A percentile compares a stretch with the other conserved stretches of the same genome.
These are phyloP conservation scores for Akanthomyces uredinophilus DNA, from an alignment of 2,329 filamentous ascomycete genomes.

Conservation along the genomic window DNA sequence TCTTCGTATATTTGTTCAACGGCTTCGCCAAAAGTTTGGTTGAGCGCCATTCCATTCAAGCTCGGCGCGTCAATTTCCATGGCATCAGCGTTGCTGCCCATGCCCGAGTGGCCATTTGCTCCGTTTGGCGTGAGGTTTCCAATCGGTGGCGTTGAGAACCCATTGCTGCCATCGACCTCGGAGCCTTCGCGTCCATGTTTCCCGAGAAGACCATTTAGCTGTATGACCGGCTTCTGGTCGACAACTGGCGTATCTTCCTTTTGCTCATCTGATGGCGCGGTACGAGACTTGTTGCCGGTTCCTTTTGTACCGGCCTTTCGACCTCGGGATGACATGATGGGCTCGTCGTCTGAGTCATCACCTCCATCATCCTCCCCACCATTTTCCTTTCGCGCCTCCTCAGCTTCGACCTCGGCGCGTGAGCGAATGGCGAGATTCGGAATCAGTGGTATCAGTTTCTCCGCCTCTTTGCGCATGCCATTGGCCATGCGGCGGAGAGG, in stretches of 20 bases:
- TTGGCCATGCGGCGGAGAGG: conserved; percentile 88
- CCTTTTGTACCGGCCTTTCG: conserved; percentile 77
- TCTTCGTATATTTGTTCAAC: conserved; percentile 78
- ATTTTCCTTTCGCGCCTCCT: conserved; percentile 78
- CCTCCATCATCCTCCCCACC: conserved; percentile 76
- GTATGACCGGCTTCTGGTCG: conserved; percentile 68
- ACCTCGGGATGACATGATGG: conserved; percentile 95
- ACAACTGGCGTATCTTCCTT: conserved; percentile 74
- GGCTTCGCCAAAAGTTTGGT: conserved; percentile 59
- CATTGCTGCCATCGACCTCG: conserved; percentile 79
- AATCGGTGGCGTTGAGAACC: conserved; percentile 75
- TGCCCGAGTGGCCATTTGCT: conserved; percentile 59
- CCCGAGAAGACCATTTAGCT: conserved; percentile 59
- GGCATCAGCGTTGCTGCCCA: conserved; percentile 70
- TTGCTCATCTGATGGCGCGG: conserved; percentile 60
- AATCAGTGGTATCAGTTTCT: conserved; percentile 92
- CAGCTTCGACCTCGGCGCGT: conserved; percentile 88
- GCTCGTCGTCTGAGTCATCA: conserved; percentile 94
- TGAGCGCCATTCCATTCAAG: conserved; percentile 59
- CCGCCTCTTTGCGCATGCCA: conserved; percentile 94
- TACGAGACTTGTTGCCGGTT: conserved; percentile 65
- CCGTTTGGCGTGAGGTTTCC: conserved; percentile 71
- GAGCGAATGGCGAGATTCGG: conserved; percentile 88
- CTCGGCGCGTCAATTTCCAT: conserved; percentile 84
- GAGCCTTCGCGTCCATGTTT: conserved; percentile 64